phyloP scores from a whole-genome alignment of 257 asterid genomes.

The Nicotiana tabacum region DNA sequence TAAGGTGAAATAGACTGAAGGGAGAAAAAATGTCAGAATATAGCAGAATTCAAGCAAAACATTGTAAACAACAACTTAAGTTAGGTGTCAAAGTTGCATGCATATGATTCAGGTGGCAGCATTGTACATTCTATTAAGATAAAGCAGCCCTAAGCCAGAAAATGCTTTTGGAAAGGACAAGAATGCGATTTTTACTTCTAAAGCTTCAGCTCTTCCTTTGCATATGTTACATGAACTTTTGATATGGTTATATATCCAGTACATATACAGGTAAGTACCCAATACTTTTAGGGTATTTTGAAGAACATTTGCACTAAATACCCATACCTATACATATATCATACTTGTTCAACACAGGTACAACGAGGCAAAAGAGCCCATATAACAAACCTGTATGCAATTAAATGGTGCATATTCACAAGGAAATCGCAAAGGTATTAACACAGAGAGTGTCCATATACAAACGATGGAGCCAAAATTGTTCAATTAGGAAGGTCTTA shows the following conservation, averaged over 20 bases:
- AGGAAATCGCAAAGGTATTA: background rate
- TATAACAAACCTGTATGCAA: background rate
- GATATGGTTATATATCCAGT: background rate
- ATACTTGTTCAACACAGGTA: background rate
- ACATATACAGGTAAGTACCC: background rate
- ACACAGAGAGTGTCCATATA: background rate
- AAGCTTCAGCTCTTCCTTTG: background rate
- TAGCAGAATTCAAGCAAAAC: background rate
- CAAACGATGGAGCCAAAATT: background rate
- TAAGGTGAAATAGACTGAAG: slow-evolving; percentile 80
- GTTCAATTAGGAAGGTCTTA: background rate
- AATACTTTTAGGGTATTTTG: background rate
- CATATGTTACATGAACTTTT: background rate
- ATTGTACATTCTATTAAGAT: background rate
- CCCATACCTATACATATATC: background rate
- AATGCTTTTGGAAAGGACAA: background rate
- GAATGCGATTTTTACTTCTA: background rate
- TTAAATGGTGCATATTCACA: background rate
- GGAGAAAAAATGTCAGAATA: background rate
- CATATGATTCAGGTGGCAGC: background rate
- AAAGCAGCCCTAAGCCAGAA: background rate
- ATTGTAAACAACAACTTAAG: background rate
- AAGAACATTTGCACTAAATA: background rate
- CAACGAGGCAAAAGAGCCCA: background rate
- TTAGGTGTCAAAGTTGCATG: background rate